These are phyloP conservation scores for Pachysandra terminalis DNA, from an alignment of 164 flowering plant species.

Conservation along the genomic window DNA sequence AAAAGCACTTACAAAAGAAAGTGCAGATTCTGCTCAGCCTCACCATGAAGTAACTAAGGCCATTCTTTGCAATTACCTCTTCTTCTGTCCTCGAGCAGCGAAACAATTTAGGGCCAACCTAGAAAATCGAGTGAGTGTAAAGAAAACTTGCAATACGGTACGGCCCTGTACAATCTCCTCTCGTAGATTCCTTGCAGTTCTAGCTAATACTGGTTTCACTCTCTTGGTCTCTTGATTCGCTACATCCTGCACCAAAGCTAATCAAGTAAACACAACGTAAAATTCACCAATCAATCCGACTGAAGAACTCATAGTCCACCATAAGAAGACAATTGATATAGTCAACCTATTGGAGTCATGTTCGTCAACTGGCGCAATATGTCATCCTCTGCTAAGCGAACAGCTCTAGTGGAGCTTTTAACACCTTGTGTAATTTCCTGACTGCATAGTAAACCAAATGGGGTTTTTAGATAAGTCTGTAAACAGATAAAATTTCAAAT, in stretches of 20 bases:
- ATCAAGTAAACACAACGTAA: conserved; percentile 54
- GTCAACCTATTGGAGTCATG: conserved; percentile 62
- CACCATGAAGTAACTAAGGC: too few relatives aligned
- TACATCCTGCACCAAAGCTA: conserved; percentile 66
- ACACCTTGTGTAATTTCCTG: conserved; percentile 90
- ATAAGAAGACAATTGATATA: background rate
- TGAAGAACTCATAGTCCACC: too few relatives aligned
- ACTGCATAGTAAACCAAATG: conserved; percentile 29
- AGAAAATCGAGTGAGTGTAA: conserved; percentile 46
- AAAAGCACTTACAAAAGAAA: background rate
- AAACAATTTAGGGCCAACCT: conserved; percentile 43
- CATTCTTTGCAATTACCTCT: background rate
- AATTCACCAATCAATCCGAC: conserved; percentile 23
- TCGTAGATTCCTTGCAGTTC: conserved; percentile 50
- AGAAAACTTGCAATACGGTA: conserved; percentile 40
- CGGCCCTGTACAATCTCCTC: too few relatives aligned
- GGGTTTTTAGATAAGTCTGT: background rate
- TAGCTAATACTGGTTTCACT: too few relatives aligned
- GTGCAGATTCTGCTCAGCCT: background rate
- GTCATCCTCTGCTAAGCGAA: conserved; percentile 77
- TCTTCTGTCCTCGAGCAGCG: conserved; percentile 22
- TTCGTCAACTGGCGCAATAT: conserved; percentile 58
- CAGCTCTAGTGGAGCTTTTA: conserved; percentile 71
- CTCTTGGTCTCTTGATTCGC: too few relatives aligned
- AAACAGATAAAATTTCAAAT: too few relatives aligned